These are phyloP conservation scores for Aspergillus puulaauensis DNA, from an alignment of 2,329 filamentous ascomycete genomes.

Conservation along the genomic window DNA sequence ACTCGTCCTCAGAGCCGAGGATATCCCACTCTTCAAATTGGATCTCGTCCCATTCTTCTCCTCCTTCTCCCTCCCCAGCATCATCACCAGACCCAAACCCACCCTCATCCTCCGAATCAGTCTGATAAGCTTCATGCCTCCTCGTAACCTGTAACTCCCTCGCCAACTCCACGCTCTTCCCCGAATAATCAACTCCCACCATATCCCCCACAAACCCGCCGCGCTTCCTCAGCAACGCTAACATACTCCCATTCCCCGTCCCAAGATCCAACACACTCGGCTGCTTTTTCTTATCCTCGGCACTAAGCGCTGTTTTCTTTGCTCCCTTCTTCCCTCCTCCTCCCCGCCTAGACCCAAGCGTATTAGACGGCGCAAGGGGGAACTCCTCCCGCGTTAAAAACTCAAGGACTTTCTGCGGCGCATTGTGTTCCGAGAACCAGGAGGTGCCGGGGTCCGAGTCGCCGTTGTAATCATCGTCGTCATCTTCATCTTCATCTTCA, in stretches of 20 bases:
- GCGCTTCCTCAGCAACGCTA: conserved; percentile 73
- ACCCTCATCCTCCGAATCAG: conserved; percentile 33
- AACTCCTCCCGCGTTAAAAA: conserved; percentile 59
- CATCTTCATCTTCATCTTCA: conserved; percentile 60
- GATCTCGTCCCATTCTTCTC: conserved; percentile 29
- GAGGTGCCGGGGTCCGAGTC: conserved; percentile 77
- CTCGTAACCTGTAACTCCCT: conserved; percentile 54
- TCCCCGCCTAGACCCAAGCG: conserved; percentile 8
- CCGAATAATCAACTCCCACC: conserved; percentile 87
- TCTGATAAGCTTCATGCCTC: conserved; percentile 36
- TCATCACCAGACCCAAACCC: conserved; percentile 39
- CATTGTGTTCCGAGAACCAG: conserved; percentile 94
- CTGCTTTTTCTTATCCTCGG: conserved; percentile 11
- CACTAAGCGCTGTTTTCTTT: neutral
- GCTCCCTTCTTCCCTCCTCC: neutral
- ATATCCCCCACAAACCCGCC: conserved; percentile 66
- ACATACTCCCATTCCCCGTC: conserved; percentile 87
- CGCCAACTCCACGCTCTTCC: conserved; percentile 72
- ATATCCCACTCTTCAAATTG: conserved; percentile 66
- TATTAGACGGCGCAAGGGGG: conserved; percentile 44
- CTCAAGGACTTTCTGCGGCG: conserved; percentile 74
- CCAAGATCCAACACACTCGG: conserved; percentile 75
- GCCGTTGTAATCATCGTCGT: conserved; percentile 63
- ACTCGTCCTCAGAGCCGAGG: conserved; percentile 45
- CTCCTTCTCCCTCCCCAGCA: conserved; percentile 35